These are phyloP conservation scores for Sporothrix globosa DNA, from an alignment of 2,329 filamentous ascomycete species.

Conservation along the genomic window DNA sequence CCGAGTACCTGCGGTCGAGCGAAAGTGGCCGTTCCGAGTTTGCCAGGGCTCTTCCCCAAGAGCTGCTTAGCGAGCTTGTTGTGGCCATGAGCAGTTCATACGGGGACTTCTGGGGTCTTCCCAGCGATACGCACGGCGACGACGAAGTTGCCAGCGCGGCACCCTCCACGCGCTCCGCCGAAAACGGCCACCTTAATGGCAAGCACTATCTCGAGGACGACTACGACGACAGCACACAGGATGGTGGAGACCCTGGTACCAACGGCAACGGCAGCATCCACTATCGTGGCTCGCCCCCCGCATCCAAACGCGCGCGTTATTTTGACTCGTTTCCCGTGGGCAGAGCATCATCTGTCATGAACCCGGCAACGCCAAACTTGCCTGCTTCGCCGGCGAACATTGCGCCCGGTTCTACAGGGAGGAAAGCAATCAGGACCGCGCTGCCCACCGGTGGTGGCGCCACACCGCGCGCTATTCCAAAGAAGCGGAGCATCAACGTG, in stretches of 20 bases:
- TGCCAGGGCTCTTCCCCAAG: conserved; percentile 63
- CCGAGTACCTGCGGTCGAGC: conserved; percentile 64
- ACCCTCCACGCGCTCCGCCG: background rate
- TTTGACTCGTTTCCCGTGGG: conserved; percentile 41
- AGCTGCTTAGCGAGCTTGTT: conserved; percentile 65
- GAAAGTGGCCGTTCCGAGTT: conserved; percentile 60
- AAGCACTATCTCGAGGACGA: conserved; percentile 55
- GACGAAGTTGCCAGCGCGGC: conserved; percentile 32
- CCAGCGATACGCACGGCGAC: background rate
- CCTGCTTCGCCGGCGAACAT: background rate
- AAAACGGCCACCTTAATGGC: conserved; percentile 46
- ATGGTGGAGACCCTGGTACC: conserved; percentile 15
- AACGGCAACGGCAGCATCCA: conserved; percentile 18
- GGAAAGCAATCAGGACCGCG: conserved; percentile 42
- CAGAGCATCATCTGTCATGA: background rate
- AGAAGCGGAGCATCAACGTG: conserved; percentile 36
- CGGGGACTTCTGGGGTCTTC: conserved; percentile 45
- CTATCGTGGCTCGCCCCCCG: conserved; percentile 32
- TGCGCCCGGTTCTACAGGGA: conserved; percentile 31
- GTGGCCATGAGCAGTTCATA: conserved; percentile 59
- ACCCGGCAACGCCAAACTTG: background rate
- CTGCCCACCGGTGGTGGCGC: conserved; percentile 37
- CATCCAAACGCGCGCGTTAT: conserved; percentile 49
- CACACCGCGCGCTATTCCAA: conserved; percentile 14
- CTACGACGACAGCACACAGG: conserved; percentile 45